Base-by-base conservation (phyloP, 2,329 filamentous ascomycete genomes). In the Apiospora hydei region DNA sequence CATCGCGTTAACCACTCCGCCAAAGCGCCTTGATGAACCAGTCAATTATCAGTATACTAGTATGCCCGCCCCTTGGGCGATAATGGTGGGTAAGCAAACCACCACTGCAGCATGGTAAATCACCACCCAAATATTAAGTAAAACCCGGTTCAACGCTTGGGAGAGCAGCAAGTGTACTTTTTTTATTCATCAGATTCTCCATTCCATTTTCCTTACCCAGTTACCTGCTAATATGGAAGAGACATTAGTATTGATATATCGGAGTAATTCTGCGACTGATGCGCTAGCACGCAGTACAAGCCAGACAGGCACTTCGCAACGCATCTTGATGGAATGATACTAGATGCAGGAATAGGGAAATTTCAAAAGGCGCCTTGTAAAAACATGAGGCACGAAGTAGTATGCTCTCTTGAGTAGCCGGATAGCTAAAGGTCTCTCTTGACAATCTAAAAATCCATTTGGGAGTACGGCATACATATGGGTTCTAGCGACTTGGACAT, bases 1-100 rank as follows among this genome's bases (percentile, higher is more conserved):
- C 57, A 64, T 64, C 57, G 57, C 57, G 57, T 64, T 64, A 64
- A 64, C 57, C 57, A 64, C 57, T 64, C 57, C 57, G 57, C 57
- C 57, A 64, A 64, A 64, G 57, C 57, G 57, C 57, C 57, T 64
- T 64, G 57, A 30, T 41, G 34, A 64, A 64, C 18, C 16, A 34
- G 6, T 16, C 53, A 61, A 11, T 38, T 61, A 61, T 61, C 6
- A 14, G 49, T 10, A 5, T 53, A 21, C 53, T 61, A 61, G 30
- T 61, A 61, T 61, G 21, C 7, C 3, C 26, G 1, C 14, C 10
- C 6, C 18, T 49, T 18, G 21, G n/a, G 21, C 7, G 21, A 10
- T 6, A 11, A n/a, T 3, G 16, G 26, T 57, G 26, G 51, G 51
- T 18, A 34, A 57, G 14, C 14, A 24, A 24, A 24, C 21, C 21